Conservation (phyloP, 176 grass and related monocot species). For the Lolium multiflorum region DNA sequence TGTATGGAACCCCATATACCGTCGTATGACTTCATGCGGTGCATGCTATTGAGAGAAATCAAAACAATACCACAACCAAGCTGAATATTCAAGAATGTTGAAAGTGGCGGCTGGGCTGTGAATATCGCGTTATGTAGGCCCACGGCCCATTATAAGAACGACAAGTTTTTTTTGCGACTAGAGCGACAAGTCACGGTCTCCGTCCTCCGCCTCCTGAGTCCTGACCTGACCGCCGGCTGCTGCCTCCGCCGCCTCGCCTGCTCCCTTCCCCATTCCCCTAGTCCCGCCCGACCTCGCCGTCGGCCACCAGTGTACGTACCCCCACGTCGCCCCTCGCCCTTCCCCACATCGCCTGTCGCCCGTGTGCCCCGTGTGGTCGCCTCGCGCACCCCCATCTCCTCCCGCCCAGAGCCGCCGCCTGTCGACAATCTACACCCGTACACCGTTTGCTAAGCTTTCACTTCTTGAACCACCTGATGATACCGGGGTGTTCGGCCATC, state of each 20-base stretch:
- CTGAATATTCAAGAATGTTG: too few relatives aligned
- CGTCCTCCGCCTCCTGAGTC: neutral
- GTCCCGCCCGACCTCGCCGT: neutral
- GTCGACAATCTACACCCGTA: neutral
- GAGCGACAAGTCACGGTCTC: neutral
- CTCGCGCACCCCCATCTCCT: neutral
- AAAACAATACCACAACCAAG: too few relatives aligned
- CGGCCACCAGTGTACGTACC: too few relatives aligned
- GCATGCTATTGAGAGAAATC: too few relatives aligned
- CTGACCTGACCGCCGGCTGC: neutral
- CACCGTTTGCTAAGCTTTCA: neutral
- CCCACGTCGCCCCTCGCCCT: neutral
- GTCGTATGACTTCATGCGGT: too few relatives aligned
- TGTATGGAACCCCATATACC: too few relatives aligned
- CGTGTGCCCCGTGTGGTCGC: neutral
- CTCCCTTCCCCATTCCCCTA: neutral
- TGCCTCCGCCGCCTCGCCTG: neutral
- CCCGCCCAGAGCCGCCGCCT: neutral
- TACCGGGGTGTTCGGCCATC: neutral
- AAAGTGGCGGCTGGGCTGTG: neutral
- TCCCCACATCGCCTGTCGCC: neutral
- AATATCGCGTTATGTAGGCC: neutral
- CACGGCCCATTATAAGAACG: neutral
- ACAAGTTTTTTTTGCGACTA: neutral
- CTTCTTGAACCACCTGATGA: too few relatives aligned